These are phyloP conservation scores for Geopyxis carbonaria DNA, from an alignment of 495 filamentous ascomycete species.

Conservation along the genomic window DNA sequence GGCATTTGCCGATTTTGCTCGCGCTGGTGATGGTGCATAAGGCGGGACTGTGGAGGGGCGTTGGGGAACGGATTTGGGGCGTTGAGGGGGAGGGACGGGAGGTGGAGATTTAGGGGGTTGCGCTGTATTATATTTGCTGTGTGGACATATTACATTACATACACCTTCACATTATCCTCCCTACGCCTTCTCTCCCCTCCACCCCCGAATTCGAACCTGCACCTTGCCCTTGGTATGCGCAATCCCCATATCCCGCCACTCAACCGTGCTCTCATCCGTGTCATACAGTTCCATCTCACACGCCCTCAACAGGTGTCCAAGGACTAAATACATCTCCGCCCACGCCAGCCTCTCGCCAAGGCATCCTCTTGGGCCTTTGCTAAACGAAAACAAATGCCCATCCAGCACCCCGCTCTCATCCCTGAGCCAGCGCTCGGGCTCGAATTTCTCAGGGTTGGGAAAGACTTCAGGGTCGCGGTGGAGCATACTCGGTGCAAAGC, in stretches of 20 bases:
- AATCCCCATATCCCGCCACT: constrained; percentile 7
- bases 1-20: constrained; percentile 84
- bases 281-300: constrained; percentile 28
- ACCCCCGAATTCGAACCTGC: too few species aligned
- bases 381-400: constrained; percentile 28
- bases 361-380: constrained; percentile 32
- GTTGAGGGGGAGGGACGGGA: constrained; percentile 3
- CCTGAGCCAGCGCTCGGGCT: constrained; percentile 1
- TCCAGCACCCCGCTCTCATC: background rate
- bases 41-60: constrained; percentile 78
- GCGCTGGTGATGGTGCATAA: constrained; percentile 85
- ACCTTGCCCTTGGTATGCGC: constrained; percentile 1
- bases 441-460: background rate
- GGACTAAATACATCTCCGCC: constrained; percentile 31
- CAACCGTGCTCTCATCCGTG: constrained; percentile 4
- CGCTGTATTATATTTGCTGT: too few species aligned
- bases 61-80: constrained; percentile 38
- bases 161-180: too few species aligned
- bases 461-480: background rate
- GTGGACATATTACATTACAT: too few species aligned
- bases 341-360: constrained; percentile 33
- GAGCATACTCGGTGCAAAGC: background rate
- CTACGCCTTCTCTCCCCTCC: too few species aligned
- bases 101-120: too few species aligned
- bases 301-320: constrained; percentile 31